Evolutionary conservation across 2,329 filamentous ascomycete species (phyloP).

Genomic region (Fusarium pseudonygamai): DNA sequence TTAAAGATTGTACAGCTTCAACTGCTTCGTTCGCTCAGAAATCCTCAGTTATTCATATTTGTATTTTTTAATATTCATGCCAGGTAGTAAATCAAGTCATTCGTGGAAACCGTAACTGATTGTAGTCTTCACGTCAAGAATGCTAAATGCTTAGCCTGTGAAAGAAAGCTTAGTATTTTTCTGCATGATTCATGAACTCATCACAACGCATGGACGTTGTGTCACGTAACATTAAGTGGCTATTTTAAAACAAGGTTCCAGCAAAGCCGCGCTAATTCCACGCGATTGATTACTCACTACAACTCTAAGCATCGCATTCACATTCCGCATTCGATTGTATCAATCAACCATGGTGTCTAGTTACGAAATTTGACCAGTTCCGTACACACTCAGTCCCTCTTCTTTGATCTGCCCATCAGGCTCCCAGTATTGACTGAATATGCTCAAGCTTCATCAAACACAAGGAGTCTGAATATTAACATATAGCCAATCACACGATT

Average conservation of each 20-base stretch:
- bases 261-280: background rate
- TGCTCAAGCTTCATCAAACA: background rate
- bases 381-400: rapidly evolving
- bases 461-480: background rate
- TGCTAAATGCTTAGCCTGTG: rapidly evolving
- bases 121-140: rapidly evolving
- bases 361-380: rapidly evolving
- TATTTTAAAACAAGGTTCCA: background rate
- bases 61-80: rapidly evolving
- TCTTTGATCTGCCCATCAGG: rapidly evolving
- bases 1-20: no score
- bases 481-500: background rate
- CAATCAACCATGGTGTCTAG: rapidly evolving
- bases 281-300: background rate
- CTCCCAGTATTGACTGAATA: rapidly evolving
- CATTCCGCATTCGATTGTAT: background rate
- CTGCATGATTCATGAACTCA: background rate
- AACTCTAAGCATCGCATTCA: background rate
- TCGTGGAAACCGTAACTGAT: no score
- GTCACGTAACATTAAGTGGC: background rate
- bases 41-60: rapidly evolving
- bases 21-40: rapidly evolving
- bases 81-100: rapidly evolving
- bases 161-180: rapidly evolving
- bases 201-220: background rate